Conservation (phyloP, 306 rosid species). For the Crataegus laevigata region DNA sequence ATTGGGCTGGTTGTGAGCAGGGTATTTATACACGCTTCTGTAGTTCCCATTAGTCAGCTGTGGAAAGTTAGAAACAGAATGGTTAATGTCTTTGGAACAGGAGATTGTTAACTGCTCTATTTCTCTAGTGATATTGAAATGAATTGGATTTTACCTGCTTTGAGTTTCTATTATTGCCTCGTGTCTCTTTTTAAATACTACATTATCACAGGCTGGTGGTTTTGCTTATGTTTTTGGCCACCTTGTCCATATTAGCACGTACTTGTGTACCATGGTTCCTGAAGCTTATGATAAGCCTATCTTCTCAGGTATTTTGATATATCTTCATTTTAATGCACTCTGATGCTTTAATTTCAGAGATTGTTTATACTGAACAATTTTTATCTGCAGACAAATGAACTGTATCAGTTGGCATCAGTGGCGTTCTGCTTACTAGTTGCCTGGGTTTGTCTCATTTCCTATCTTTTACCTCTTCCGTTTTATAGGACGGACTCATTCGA, state of each 20-base stretch:
- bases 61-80: neutral
- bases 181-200: slow-evolving; percentile 12
- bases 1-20: neutral
- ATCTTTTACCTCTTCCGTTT: slow-evolving; percentile 16
- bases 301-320: slow-evolving; percentile 63
- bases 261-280: slow-evolving; percentile 91
- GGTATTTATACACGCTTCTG: neutral
- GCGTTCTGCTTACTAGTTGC: slow-evolving; percentile 98
- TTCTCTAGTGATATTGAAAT: neutral
- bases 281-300: slow-evolving; percentile 90
- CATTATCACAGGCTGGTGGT: slow-evolving; percentile 60
- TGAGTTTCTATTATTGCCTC: slow-evolving; percentile 9
- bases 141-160: slow-evolving; percentile 4
- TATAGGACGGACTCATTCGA: slow-evolving; percentile 6
- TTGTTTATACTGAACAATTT: slow-evolving; percentile 12
- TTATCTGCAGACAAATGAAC: slow-evolving; percentile 83
- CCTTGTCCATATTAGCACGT: slow-evolving; percentile 66
- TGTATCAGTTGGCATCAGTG: slow-evolving; percentile 90
- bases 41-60: neutral
- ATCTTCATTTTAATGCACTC: slow-evolving; percentile 9
- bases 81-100: neutral
- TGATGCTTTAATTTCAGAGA: slow-evolving; percentile 8
- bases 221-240: slow-evolving; percentile 57
- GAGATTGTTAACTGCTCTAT: neutral
- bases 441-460: slow-evolving; percentile 61